Conservation (phyloP, 768 basidiomycete genomes). For the Jaapia argillacea region DNA sequence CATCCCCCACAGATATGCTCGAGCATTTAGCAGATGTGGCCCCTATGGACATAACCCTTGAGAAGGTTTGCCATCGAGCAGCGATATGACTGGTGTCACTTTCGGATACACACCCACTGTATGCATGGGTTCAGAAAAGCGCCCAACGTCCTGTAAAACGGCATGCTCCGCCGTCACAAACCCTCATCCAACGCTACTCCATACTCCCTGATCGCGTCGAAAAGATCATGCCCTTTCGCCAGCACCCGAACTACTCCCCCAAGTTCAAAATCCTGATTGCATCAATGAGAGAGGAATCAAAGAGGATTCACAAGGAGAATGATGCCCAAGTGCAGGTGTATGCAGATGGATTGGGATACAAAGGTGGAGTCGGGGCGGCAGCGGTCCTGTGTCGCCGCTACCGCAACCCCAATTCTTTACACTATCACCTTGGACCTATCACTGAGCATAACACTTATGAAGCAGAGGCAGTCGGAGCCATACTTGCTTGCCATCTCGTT, state of each 20-base stretch:
- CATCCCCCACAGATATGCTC: constrained; percentile 5
- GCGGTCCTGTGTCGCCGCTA: constrained; percentile 1
- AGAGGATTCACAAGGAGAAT: not conserved
- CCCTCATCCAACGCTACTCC: constrained; percentile 3
- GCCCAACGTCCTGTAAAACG: not conserved
- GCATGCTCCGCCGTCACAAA: constrained; percentile 7
- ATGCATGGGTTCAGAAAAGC: not conserved
- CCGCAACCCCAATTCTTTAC: not conserved
- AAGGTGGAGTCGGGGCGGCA: constrained; percentile 10
- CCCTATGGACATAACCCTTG: constrained; percentile 3
- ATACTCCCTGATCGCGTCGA: constrained; percentile 1
- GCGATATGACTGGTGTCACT: constrained; percentile 6
- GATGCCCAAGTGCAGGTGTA: constrained; percentile 3
- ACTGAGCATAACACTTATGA: constrained; percentile 12
- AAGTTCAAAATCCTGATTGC: constrained; percentile 1
- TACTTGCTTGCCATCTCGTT: constrained; percentile 7
- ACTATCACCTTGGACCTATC: constrained; percentile 3
- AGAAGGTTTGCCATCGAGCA: constrained; percentile 1
- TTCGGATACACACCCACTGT: constrained; percentile 6
- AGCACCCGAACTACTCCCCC: not conserved
- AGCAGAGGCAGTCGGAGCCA: constrained; percentile 7
- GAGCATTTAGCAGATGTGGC: constrained; percentile 7
- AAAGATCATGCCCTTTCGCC: constrained; percentile 1
- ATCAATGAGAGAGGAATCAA: not conserved
- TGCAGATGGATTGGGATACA: constrained; percentile 11